Percentiles rank a stretch among this genome's conserved stretches.
Conservation (phyloP, 768 basidiomycete species). For the Cystoderma amianthinum region DNA sequence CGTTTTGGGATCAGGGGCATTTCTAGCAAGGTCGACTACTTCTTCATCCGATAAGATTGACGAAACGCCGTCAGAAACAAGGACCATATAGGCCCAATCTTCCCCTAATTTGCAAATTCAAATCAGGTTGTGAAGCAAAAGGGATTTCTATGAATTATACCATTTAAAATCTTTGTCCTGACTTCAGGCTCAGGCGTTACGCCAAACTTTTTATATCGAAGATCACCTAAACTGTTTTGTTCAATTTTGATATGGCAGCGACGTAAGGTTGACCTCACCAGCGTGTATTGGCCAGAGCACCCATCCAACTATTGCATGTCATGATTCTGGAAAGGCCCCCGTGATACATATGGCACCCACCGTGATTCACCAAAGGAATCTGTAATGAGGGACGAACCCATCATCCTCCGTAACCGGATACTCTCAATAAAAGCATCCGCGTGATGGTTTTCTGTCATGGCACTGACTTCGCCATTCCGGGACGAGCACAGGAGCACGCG, state of each 20-base stretch:
- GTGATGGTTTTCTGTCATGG: conserved; percentile 94
- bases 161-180: conserved; percentile 64
- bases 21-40: conserved; percentile 83
- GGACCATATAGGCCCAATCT: conserved; percentile 81
- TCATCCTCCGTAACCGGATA: conserved; percentile 79
- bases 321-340: too few relatives aligned
- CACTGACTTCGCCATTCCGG: conserved; percentile 61
- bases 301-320: conserved; percentile 96
- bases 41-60: conserved; percentile 91
- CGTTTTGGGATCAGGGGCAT: conserved; percentile 58
- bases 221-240: conserved; percentile 86
- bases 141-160: conserved; percentile 27
- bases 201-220: conserved; percentile 83
- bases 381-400: conserved; percentile 82
- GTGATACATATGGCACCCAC: too few relatives aligned
- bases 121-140: background rate
- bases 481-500: conserved; percentile 78
- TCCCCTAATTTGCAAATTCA: conserved; percentile 37
- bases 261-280: conserved; percentile 55
- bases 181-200: conserved; percentile 94
- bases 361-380: conserved; percentile 94
- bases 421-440: conserved; percentile 88
- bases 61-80: conserved; percentile 92
- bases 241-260: too few relatives aligned
- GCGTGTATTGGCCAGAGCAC: conserved; percentile 86